Evolutionary conservation across 768 basidiomycete genomes (phyloP).

Genomic region (Kwoniella shandongensis): DNA sequence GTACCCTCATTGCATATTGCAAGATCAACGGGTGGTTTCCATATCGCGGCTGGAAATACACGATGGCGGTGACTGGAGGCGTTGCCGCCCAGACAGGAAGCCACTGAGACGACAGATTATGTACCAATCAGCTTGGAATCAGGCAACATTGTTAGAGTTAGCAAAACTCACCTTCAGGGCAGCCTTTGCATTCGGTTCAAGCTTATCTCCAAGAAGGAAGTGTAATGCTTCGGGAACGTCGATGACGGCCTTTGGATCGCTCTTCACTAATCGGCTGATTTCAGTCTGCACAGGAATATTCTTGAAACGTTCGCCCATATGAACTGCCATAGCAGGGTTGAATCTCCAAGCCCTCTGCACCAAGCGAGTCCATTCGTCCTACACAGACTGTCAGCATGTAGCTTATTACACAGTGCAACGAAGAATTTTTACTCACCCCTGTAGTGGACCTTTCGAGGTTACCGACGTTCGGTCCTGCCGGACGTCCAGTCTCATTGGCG

Average conservation of each 20-base stretch:
- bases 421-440: slow-evolving; percentile 60
- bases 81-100: slow-evolving; percentile 85
- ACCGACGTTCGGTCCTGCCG: slow-evolving; percentile 44
- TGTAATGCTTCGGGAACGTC: slow-evolving; percentile 77
- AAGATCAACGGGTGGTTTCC: slow-evolving; percentile 78
- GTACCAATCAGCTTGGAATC: too few species aligned
- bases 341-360: slow-evolving; percentile 77
- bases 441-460: slow-evolving; percentile 63
- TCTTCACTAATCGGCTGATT: slow-evolving; percentile 70
- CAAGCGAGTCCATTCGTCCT: slow-evolving; percentile 63
- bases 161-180: slow-evolving; percentile 68
- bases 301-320: slow-evolving; percentile 87
- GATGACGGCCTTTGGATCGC: slow-evolving; percentile 67
- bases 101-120: too few species aligned
- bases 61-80: slow-evolving; percentile 61
- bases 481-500: slow-evolving; percentile 61
- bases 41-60: slow-evolving; percentile 77
- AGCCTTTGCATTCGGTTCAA: slow-evolving; percentile 62
- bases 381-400: neutral
- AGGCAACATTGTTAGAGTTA: neutral
- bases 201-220: slow-evolving; percentile 72
- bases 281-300: slow-evolving; percentile 65
- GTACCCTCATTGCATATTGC: slow-evolving; percentile 93
- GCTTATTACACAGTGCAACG: neutral
- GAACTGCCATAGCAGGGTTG: slow-evolving; percentile 76